Conservation (phyloP, 768 basidiomycete species). For the Cyclocybe aegerita region DNA sequence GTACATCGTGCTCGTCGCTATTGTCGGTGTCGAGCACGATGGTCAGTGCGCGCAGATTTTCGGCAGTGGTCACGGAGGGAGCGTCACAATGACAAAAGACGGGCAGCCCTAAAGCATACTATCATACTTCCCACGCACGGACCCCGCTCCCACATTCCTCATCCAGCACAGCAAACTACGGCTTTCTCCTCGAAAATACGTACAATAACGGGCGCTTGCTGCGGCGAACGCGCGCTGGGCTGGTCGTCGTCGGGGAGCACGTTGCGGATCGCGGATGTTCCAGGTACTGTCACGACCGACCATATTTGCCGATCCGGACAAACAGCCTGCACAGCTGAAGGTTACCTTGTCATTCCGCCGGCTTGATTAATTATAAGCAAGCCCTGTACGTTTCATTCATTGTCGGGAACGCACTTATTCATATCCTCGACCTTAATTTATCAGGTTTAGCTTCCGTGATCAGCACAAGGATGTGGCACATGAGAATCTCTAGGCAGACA, state of each 20-base stretch:
- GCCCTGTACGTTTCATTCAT: not conserved
- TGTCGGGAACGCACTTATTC: not conserved
- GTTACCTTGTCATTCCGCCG: not conserved
- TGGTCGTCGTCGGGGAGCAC: not conserved
- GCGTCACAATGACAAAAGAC: conserved; percentile 23
- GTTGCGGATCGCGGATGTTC: not conserved
- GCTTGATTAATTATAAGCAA: not conserved
- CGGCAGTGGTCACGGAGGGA: conserved; percentile 33
- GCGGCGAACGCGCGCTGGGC: not conserved
- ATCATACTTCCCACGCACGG: conserved; percentile 42
- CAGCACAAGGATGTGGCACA: no score
- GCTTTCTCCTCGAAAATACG: not conserved
- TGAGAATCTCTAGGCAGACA: no score
- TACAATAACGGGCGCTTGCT: not conserved
- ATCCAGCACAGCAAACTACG: conserved; percentile 8
- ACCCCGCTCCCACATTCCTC: conserved; percentile 21
- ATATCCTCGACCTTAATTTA: not conserved
- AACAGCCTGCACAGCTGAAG: conserved; percentile 13
- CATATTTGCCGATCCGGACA: conserved; percentile 9
- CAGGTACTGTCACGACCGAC: conserved; percentile 3
- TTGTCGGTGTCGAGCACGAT: conserved; percentile 32
- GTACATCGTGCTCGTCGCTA: conserved; percentile 20
- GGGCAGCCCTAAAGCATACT: conserved; percentile 18
- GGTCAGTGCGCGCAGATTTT: conserved; percentile 42
- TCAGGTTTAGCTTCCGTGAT: no score